phyloP scores from a whole-genome alignment of 2,329 filamentous ascomycete genomes.

The Xylariaceae sp. region DNA sequence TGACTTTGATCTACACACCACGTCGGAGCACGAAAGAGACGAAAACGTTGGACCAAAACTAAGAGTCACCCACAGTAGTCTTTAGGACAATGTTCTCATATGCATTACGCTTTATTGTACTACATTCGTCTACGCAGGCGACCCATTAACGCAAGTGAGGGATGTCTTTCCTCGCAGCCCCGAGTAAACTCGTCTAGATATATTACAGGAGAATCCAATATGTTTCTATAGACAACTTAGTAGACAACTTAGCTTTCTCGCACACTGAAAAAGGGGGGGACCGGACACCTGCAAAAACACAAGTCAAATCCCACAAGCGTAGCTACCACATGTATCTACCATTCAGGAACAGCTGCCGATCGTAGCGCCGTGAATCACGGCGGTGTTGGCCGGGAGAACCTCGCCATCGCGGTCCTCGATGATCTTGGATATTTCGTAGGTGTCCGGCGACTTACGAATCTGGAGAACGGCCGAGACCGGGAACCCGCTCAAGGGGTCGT shows the following conservation, averaged over 20 bases:
- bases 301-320: background rate
- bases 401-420: constrained; percentile 33
- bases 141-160: no score
- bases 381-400: constrained; percentile 30
- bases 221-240: background rate
- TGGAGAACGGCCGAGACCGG: constrained; percentile 26
- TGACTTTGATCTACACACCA: no score
- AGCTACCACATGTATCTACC: constrained; percentile 21
- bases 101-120: no score
- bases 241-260: constrained; percentile 12
- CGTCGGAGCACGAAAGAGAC: no score
- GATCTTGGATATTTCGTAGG: constrained; percentile 30
- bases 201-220: background rate
- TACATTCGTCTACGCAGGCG: no score
- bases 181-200: background rate
- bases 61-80: no score
- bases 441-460: constrained; percentile 20
- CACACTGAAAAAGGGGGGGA: constrained; percentile 31
- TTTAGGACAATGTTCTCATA: no score
- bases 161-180: no score
- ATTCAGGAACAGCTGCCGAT: constrained; percentile 34
- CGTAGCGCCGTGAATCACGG: constrained; percentile 33
- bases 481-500: constrained; percentile 24
- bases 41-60: no score
- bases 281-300: constrained; percentile 14